phyloP scores from a whole-genome alignment of 106 monocot species.

The Acanthochlamys bracteata region DNA sequence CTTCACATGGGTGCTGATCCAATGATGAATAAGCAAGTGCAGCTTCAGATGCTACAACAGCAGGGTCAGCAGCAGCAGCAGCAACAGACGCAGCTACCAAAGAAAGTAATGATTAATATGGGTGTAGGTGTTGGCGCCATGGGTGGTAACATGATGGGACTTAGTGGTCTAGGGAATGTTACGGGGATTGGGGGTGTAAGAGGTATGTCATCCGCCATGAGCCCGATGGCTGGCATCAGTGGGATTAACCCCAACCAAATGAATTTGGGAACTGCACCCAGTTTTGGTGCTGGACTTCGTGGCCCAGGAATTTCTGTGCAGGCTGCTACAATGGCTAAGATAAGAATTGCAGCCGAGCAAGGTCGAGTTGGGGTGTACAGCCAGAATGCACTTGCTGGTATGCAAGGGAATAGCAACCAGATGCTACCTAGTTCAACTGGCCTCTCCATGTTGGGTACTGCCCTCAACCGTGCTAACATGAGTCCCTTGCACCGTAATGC shows the following conservation, averaged over 20 bases:
- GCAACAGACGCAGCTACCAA: conserved; percentile 35
- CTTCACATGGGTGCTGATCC: conserved; percentile 41
- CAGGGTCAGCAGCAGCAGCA: conserved; percentile 37
- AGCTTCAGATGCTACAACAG: conserved; percentile 62
- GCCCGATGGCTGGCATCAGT: conserved; percentile 37
- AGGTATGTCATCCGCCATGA: conserved; percentile 46
- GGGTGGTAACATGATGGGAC: conserved; percentile 37
- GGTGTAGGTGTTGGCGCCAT: conserved; percentile 47
- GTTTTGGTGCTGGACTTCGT: conserved; percentile 39
- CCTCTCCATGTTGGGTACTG: conserved; percentile 58
- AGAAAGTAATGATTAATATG: conserved; percentile 70
- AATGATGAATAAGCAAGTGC: conserved; percentile 51
- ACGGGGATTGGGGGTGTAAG: conserved; percentile 58
- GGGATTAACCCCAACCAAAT: conserved; percentile 56
- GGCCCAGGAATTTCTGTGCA: conserved; percentile 20
- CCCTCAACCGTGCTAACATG: conserved; percentile 50
- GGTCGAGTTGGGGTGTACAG: conserved; percentile 31
- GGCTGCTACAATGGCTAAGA: conserved; percentile 24
- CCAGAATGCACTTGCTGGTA: conserved; percentile 33
- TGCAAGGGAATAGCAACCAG: conserved; percentile 46
- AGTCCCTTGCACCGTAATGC: conserved; percentile 44
- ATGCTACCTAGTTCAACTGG: conserved; percentile 54
- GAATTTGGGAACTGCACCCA: conserved; percentile 47
- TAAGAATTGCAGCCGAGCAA: conserved; percentile 35
- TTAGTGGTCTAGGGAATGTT: conserved; percentile 47